A percentile compares a stretch with the other conserved stretches of the same genome.
These are phyloP conservation scores for Litsea cubeba DNA, from an alignment of 164 flowering plant genomes.

Conservation along the genomic window DNA sequence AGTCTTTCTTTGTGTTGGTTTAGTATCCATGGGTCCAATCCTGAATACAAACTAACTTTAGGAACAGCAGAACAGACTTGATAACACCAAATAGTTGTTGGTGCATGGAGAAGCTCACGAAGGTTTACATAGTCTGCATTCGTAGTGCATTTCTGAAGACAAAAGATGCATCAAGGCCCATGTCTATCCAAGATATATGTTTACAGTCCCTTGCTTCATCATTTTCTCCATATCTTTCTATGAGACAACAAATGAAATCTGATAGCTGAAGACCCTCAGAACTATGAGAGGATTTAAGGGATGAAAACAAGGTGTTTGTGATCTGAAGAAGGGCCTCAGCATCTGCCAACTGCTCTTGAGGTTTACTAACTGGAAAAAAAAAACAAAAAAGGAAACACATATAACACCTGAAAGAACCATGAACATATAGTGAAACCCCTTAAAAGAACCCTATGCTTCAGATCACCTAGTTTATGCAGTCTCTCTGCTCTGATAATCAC, in stretches of 20 bases:
- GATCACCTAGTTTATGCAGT: constrained; percentile 25
- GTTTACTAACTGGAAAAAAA: constrained; percentile 23
- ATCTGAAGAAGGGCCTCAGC: constrained; percentile 32
- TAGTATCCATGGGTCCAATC: constrained; percentile 26
- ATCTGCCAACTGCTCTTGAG: constrained; percentile 35
- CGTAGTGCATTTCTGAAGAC: constrained; percentile 17
- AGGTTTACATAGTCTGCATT: constrained; percentile 23
- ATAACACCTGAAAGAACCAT: not conserved
- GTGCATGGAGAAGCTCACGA: not conserved
- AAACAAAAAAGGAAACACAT: not conserved
- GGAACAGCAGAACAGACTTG: constrained; percentile 4
- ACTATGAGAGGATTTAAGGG: constrained; percentile 20
- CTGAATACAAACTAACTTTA: constrained; percentile 11
- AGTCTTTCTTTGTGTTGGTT: constrained; percentile 18
- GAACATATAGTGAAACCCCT: not conserved
- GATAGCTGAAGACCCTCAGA: constrained; percentile 17
- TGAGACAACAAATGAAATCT: constrained; percentile 18
- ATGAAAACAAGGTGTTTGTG: constrained; percentile 18
- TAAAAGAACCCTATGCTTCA: not conserved
- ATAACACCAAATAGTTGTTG: not conserved
- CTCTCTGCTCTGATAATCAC: constrained; percentile 23
- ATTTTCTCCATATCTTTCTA: constrained; percentile 7
- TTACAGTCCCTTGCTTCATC: not conserved
- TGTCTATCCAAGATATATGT: constrained; percentile 17
- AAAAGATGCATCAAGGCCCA: constrained; percentile 21